Base-by-base conservation (phyloP, 2,329 filamentous ascomycete species). In the Cercospora nicotianae region DNA sequence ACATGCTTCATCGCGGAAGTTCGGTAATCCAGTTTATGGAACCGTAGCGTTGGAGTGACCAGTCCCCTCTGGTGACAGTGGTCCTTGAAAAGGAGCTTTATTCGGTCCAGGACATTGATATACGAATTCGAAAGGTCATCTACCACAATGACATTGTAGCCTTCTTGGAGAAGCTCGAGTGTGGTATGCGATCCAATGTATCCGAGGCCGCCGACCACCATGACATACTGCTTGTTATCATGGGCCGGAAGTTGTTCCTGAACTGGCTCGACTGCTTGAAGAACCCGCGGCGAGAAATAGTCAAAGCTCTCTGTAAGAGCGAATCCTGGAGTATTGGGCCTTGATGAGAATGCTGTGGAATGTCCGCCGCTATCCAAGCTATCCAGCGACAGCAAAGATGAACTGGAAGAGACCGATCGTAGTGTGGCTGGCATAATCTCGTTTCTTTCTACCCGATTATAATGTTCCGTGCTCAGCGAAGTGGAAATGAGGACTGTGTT, bases 101-200 rank as follows among this genome's bases (percentile, higher is more conserved):
- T 75, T 36, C 78, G 76, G 69, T 77, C 72, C 68, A 82, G 68
- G 30, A 81, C 78, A 59, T 76, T 76, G 63, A 79, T 75, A 60
- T 78, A 81, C 59, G 68, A 69, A 74, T 87, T 87, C 74, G 80
- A 80, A 55, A 82, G 68, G 68, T 82, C 78, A 69, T 82, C 81
- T 57, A 82, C 75, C 16, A 82, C 75, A 66, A 87, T 80, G 33
- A 87, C 84, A 69, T 84, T 86, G 76, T 85, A 82, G 20, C 85
- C 83, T 39, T 81, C 81, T 68, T 86, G 84, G 67, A 87, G 79
- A 36, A 87, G 77, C 72, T 87, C 84, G 0, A 87, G 78, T 0
- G 82, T 81, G 0, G 85, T 87, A 74, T 87, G 85, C 2, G 84
- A 86, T 30, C 85, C 85, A 64, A 87, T 66, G 33, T 66, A 66